phyloP scores from a whole-genome alignment of 108 stramenopile species.

The Schizochytrium sp. region DNA sequence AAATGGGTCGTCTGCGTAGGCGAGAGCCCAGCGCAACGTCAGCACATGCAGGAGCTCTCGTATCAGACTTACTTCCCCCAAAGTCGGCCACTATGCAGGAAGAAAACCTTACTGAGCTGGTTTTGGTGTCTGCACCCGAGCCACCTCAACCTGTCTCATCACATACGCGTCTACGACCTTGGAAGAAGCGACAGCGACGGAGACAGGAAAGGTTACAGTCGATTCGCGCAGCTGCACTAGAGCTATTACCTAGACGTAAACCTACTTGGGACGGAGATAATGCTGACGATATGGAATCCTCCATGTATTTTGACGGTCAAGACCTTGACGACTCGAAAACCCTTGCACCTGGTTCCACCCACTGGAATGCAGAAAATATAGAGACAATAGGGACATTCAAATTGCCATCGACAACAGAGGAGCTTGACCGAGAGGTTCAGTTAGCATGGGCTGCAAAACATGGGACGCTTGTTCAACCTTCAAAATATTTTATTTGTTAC shows the following conservation, averaged over 20 bases:
- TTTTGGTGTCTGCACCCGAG: neutral
- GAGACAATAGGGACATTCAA: neutral
- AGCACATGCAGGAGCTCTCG: too few relatives aligned
- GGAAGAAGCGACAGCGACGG: neutral
- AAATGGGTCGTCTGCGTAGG: too few relatives aligned
- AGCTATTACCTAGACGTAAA: neutral
- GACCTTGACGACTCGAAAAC: neutral
- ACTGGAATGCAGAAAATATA: neutral
- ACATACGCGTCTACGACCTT: neutral
- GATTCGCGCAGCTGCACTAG: neutral
- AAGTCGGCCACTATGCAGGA: neutral
- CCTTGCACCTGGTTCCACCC: neutral
- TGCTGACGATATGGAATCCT: neutral
- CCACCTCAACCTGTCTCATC: neutral
- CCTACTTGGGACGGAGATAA: neutral
- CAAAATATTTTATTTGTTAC: neutral
- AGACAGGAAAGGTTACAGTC: neutral
- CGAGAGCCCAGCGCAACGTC: too few relatives aligned
- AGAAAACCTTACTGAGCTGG: neutral
- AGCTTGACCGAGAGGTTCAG: neutral
- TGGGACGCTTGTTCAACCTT: neutral
- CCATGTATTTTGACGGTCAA: neutral
- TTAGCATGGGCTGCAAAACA: neutral
- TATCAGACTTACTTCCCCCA: too few relatives aligned
- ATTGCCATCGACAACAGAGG: neutral